Conservation (phyloP, 2,329 filamentous ascomycete species). For the Alternaria dauci region DNA sequence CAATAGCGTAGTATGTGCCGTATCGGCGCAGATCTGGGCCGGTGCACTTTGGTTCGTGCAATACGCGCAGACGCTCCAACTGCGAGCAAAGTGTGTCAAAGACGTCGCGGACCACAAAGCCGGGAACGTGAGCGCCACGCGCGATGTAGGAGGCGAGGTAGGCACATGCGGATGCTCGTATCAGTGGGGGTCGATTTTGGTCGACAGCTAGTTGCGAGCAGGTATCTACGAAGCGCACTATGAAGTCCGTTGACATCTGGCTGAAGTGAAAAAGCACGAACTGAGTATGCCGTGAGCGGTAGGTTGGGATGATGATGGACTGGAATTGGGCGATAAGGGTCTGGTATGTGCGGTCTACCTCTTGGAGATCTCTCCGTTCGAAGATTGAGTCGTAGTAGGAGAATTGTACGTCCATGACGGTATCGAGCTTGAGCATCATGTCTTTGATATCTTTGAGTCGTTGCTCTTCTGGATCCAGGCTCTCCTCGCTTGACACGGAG, state of each 20-base stretch:
- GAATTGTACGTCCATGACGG: conserved; percentile 88
- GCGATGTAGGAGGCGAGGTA: conserved; percentile 96
- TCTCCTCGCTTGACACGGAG: conserved; percentile 72
- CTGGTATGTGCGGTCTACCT: conserved; percentile 77
- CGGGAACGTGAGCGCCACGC: conserved; percentile 81
- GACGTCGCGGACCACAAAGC: conserved; percentile 79
- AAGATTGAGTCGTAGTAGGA: conserved; percentile 80
- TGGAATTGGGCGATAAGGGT: conserved; percentile 86
- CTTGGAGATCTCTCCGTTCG: conserved; percentile 67
- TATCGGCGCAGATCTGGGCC: conserved; percentile 88
- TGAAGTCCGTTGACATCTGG: conserved; percentile 78
- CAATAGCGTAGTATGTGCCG: conserved; percentile 83
- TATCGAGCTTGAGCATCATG: conserved; percentile 90
- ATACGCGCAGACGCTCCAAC: conserved; percentile 75
- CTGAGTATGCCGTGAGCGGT: conserved; percentile 91
- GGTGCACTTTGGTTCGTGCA: conserved; percentile 76
- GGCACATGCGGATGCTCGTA: conserved; percentile 85
- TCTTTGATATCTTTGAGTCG: conserved; percentile 77
- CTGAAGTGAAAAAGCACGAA: conserved; percentile 97
- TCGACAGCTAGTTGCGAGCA: conserved; percentile 78
- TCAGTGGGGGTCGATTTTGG: conserved; percentile 67
- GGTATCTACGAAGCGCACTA: conserved; percentile 82
- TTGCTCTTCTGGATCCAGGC: conserved; percentile 63
- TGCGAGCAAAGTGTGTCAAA: conserved; percentile 81
- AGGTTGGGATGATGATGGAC: conserved; percentile 86